Percentiles rank a stretch among this genome's conserved stretches.
Evolutionary conservation across 768 basidiomycete species (phyloP).

Genomic region (Tylopilus sp.): DNA sequence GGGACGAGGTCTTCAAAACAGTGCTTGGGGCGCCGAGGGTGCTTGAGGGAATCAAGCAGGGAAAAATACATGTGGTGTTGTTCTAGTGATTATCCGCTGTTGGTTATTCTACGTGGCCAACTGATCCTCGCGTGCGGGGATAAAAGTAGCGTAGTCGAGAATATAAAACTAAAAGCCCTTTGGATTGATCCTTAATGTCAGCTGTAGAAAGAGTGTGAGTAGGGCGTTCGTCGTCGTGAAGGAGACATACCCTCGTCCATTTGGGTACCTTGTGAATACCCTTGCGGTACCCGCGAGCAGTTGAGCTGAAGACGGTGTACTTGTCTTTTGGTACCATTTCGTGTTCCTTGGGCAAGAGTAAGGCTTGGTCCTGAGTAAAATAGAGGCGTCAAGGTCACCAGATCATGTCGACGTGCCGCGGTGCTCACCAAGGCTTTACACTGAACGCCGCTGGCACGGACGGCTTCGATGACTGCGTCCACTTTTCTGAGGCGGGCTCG

Average conservation of each 20-base stretch:
- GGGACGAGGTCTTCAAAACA: slow-evolving; percentile 75
- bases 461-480: slow-evolving; percentile 88
- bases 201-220: slow-evolving; percentile 38
- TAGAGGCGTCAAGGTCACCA: background rate
- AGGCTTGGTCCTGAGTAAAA: slow-evolving; percentile 55
- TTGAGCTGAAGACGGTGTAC: slow-evolving; percentile 84
- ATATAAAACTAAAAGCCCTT: slow-evolving; percentile 81
- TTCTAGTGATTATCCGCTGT: slow-evolving; percentile 43
- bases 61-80: slow-evolving; percentile 77
- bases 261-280: slow-evolving; percentile 98
- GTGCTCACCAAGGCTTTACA: slow-evolving; percentile 69
- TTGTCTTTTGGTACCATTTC: slow-evolving; percentile 94
- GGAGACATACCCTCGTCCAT: slow-evolving; percentile 76
- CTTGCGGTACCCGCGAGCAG: slow-evolving; percentile 76
- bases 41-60: slow-evolving; percentile 59
- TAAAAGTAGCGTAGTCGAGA: slow-evolving; percentile 35
- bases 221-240: background rate
- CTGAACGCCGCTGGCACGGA: slow-evolving; percentile 76
- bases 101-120: background rate
- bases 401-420: background rate
- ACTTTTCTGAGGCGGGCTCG: slow-evolving; percentile 87
- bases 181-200: slow-evolving; percentile 85
- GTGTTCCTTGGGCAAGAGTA: slow-evolving; percentile 86
- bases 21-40: slow-evolving; percentile 64
- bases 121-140: background rate